Conservation (phyloP, 73 alveolate species). For the Blepharisma japonicum region DNA sequence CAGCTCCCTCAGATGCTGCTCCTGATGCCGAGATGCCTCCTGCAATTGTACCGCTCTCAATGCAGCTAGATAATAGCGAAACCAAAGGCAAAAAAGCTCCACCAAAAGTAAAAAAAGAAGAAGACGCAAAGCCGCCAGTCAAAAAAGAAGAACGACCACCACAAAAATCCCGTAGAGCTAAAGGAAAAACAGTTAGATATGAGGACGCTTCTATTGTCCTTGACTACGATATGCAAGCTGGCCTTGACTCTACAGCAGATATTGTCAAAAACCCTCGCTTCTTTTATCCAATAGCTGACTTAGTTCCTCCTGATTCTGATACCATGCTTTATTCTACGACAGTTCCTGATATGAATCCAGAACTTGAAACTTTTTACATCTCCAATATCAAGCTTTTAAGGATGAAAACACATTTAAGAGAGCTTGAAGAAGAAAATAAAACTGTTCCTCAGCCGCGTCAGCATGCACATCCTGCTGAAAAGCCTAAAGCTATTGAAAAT, state of each 20-base stretch:
- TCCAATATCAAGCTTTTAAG: constrained; percentile 13
- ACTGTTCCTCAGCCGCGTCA: neutral
- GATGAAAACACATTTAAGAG: neutral
- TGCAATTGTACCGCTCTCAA: neutral
- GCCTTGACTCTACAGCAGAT: constrained; percentile 20
- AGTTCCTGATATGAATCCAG: constrained; percentile 1
- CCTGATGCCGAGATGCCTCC: no score
- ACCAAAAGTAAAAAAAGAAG: neutral
- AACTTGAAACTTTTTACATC: constrained; percentile 22
- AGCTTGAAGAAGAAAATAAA: constrained; percentile 8
- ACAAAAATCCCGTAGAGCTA: neutral
- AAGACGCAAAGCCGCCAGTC: neutral
- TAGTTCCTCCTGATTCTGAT: neutral
- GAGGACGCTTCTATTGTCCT: neutral
- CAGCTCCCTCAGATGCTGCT: neutral
- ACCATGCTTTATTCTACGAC: neutral
- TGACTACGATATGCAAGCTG: neutral
- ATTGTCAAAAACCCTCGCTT: constrained; percentile 25
- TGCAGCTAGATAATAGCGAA: neutral
- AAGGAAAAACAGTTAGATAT: no score
- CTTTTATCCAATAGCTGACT: constrained; percentile 2
- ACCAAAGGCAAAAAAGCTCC: neutral
- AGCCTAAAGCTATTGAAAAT: neutral
- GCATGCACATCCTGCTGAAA: neutral
- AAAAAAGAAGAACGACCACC: neutral